Evolutionary conservation across 1,284 basidiomycete species (phyloP).

Genomic region (Termitomyces sp.): DNA sequence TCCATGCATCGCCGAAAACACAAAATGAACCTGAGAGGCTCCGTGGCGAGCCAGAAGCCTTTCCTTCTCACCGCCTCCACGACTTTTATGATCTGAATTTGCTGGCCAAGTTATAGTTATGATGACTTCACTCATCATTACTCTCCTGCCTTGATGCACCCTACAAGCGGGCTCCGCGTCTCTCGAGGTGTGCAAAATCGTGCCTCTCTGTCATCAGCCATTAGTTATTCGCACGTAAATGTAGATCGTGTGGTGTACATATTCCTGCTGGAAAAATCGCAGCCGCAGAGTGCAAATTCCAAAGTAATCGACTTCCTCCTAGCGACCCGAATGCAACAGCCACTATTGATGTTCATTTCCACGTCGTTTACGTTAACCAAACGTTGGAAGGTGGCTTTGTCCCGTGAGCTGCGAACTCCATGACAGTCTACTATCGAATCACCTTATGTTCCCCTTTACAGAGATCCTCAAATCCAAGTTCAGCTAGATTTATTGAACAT

Average conservation of each 20-base stretch:
- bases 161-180: slow-evolving; percentile 1
- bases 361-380: slow-evolving; percentile 29
- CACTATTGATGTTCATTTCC: slow-evolving; percentile 29
- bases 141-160: slow-evolving; percentile 17
- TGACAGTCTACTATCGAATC: neutral
- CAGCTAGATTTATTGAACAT: slow-evolving; percentile 30
- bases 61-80: slow-evolving; percentile 8
- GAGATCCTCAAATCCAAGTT: slow-evolving; percentile 26
- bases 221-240: slow-evolving; percentile 16
- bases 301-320: slow-evolving; percentile 20
- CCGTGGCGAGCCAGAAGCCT: neutral
- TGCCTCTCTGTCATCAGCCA: neutral
- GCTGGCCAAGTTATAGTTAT: slow-evolving; percentile 12
- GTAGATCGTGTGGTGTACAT: slow-evolving; percentile 29
- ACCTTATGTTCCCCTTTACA: slow-evolving; percentile 7
- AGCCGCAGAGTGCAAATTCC: slow-evolving; percentile 35
- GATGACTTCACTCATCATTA: slow-evolving; percentile 15
- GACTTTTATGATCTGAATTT: slow-evolving; percentile 10
- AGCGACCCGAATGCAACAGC: slow-evolving; percentile 24
- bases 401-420: slow-evolving; percentile 18
- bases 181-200: neutral
- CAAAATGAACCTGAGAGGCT: neutral
- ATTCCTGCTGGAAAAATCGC: slow-evolving; percentile 28
- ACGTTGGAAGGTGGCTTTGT: slow-evolving; percentile 28
- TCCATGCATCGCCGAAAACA: slow-evolving; percentile 1